phyloP scores from a whole-genome alignment of 164 flowering plant species.

The Umbellularia californica region DNA sequence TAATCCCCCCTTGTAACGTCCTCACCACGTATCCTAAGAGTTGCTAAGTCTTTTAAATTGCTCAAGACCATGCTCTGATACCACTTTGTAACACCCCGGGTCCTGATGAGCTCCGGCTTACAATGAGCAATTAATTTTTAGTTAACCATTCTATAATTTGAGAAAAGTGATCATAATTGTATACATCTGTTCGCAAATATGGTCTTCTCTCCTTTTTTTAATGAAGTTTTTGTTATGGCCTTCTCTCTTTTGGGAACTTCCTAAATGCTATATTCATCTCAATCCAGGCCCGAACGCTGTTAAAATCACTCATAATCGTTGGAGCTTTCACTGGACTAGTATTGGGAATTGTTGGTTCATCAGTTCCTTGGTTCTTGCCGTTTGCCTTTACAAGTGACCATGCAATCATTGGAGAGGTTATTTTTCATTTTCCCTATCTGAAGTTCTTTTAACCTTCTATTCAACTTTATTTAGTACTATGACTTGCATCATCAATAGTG shows the following conservation, averaged over 20 bases:
- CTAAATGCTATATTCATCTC: slow-evolving; percentile 14
- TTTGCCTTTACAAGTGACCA: slow-evolving; percentile 62
- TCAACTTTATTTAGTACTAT: not conserved
- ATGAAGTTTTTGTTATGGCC: too few relatives aligned
- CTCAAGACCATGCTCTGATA: too few relatives aligned
- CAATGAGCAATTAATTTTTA: too few relatives aligned
- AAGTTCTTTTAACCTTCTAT: not conserved
- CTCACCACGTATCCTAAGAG: too few relatives aligned
- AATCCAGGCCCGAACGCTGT: slow-evolving; percentile 63
- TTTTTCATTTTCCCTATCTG: slow-evolving; percentile 9
- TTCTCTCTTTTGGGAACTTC: not conserved
- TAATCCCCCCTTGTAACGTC: too few relatives aligned
- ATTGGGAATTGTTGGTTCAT: slow-evolving; percentile 60
- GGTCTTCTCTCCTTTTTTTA: not conserved
- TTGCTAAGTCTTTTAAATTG: too few relatives aligned
- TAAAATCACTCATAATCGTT: slow-evolving; percentile 78
- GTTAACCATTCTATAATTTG: not conserved
- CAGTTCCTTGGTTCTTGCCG: slow-evolving; percentile 74
- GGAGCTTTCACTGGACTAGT: slow-evolving; percentile 63
- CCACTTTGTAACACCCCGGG: too few relatives aligned
- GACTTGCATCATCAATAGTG: not conserved
- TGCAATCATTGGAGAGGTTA: slow-evolving; percentile 64
- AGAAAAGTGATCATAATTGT: not conserved
- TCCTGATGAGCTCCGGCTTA: too few relatives aligned
- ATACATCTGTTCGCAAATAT: not conserved